phyloP scores from a whole-genome alignment of 2,329 filamentous ascomycete genomes.

The Fusarium vanettenii region DNA sequence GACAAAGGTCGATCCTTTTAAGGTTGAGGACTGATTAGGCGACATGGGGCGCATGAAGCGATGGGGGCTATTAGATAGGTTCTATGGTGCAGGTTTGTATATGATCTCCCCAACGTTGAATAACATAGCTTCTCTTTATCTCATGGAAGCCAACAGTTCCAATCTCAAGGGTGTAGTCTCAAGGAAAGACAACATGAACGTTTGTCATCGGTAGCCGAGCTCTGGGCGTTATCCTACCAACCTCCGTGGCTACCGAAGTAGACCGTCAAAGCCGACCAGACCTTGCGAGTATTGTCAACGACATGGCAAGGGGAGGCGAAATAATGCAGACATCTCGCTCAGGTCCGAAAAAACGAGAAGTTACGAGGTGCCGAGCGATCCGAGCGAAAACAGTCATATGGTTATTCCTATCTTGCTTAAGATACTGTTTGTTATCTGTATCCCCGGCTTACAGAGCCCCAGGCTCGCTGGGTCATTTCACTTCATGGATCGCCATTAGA shows the following conservation, averaged over 20 bases:
- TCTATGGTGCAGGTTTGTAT: not conserved
- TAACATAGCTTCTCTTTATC: not conserved
- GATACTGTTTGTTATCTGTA: not conserved
- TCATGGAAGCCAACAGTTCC: not conserved
- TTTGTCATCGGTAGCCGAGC: not conserved
- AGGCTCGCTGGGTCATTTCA: not conserved
- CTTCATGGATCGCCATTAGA: conserved; percentile 18
- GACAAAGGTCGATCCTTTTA: not conserved
- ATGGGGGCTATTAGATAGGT: not conserved
- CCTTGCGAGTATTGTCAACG: not conserved
- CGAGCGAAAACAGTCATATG: not conserved
- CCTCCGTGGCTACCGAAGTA: not conserved
- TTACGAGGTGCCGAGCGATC: not conserved
- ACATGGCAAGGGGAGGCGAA: not conserved
- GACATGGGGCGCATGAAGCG: not conserved
- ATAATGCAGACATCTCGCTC: not conserved
- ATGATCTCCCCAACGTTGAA: not conserved
- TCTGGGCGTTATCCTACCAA: not conserved
- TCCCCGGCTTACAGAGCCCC: not conserved
- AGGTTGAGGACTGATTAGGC: not conserved
- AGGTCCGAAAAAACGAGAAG: not conserved
- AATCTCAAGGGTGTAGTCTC: not conserved
- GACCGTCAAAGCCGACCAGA: not conserved
- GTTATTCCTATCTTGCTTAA: not conserved
- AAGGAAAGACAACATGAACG: not conserved